Evolutionary conservation across 2,329 filamentous ascomycete species (phyloP).

Genomic region (Calonectria ilicicola): DNA sequence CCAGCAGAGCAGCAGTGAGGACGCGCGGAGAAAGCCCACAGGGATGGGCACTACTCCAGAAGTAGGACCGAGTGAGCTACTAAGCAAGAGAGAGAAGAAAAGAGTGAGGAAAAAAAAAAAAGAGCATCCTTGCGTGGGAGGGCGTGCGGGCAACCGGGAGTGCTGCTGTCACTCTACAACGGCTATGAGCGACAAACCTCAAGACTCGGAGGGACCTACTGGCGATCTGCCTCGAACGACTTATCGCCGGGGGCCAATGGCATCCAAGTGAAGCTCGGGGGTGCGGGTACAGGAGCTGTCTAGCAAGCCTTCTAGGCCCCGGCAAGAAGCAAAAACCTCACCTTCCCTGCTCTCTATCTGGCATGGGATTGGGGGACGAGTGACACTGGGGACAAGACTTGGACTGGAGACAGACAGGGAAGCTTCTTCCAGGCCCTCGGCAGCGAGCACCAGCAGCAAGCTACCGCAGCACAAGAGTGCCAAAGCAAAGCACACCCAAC

Average conservation of each 20-base stretch:
- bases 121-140: slow-evolving; percentile 35
- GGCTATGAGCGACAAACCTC: slow-evolving; percentile 24
- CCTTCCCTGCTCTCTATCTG: slow-evolving; percentile 31
- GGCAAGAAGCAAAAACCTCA: slow-evolving; percentile 35
- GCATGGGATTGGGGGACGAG: slow-evolving; percentile 27
- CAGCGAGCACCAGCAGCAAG: slow-evolving; percentile 10
- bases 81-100: slow-evolving; percentile 24
- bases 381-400: slow-evolving; percentile 14
- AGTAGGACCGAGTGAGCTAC: slow-evolving; percentile 31
- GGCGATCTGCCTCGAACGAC: slow-evolving; percentile 45
- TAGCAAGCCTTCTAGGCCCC: slow-evolving; percentile 39
- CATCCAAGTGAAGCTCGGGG: slow-evolving; percentile 37
- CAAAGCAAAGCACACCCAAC: slow-evolving; percentile 22
- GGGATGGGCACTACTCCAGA: slow-evolving; percentile 14
- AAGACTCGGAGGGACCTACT: slow-evolving; percentile 31
- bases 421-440: slow-evolving; percentile 36
- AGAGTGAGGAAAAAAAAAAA: slow-evolving; percentile 9
- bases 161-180: slow-evolving; percentile 21
- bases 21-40: slow-evolving; percentile 14
- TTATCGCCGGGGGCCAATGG: slow-evolving; percentile 40
- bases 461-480: slow-evolving; percentile 26
- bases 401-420: slow-evolving; percentile 27
- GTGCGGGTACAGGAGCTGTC: slow-evolving; percentile 40
- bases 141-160: slow-evolving; percentile 40
- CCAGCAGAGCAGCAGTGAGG: slow-evolving; percentile 19